phyloP scores from a whole-genome alignment of 2,329 filamentous ascomycete species.

The Venturia effusa region DNA sequence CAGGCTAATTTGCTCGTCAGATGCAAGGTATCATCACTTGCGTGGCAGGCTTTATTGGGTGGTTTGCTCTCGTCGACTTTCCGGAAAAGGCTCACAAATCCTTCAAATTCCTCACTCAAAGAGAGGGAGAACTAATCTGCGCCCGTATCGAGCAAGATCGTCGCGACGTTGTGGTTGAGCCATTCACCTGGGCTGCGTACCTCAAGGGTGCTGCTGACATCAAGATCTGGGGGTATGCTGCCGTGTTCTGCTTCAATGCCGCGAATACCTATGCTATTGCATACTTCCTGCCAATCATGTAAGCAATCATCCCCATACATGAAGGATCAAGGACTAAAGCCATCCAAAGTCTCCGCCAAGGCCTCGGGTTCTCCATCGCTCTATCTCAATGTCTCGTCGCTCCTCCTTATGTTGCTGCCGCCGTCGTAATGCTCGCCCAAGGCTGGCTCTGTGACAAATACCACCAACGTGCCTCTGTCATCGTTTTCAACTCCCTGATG shows the following conservation, averaged over 20 bases:
- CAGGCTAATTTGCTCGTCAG: too few species aligned
- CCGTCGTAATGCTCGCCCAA: conserved; percentile 48
- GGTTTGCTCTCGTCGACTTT: conserved; percentile 53
- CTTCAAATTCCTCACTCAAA: conserved; percentile 32
- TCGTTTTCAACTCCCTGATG: conserved; percentile 54
- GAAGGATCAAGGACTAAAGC: too few species aligned
- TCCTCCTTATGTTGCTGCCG: conserved; percentile 56
- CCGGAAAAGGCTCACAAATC: conserved; percentile 32
- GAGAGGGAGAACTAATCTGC: conserved; percentile 39
- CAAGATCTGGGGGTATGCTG: conserved; percentile 45
- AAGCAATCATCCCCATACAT: too few species aligned
- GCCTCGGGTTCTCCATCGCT: conserved; percentile 54
- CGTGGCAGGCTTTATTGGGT: conserved; percentile 37
- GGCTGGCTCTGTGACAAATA: conserved; percentile 59
- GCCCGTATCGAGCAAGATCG: conserved; percentile 42
- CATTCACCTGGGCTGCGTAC: conserved; percentile 38
- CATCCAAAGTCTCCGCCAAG: conserved; percentile 43
- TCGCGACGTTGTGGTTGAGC: conserved; percentile 37
- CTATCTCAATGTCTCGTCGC: conserved; percentile 60
- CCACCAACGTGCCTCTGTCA: conserved; percentile 53
- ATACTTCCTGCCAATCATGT: conserved; percentile 73
- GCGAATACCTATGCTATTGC: conserved; percentile 66
- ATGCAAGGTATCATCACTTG: conserved; percentile 43
- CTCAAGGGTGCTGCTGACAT: conserved; percentile 35
- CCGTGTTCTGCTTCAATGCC: conserved; percentile 51